phyloP scores from a whole-genome alignment of 2,329 filamentous ascomycete species.

The Talaromyces sp. region DNA sequence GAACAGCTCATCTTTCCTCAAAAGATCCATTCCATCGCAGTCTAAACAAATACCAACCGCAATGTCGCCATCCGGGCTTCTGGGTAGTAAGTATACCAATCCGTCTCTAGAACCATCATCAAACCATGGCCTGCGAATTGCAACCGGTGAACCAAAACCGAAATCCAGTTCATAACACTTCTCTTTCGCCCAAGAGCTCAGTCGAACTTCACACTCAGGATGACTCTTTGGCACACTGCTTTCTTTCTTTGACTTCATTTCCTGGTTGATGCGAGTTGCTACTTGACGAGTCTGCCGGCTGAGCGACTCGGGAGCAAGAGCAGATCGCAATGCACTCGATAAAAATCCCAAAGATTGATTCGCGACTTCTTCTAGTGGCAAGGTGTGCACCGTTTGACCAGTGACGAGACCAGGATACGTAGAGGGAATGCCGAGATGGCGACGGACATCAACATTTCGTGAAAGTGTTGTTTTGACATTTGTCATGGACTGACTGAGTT shows the following conservation, averaged over 20 bases:
- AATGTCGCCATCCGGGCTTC: conserved; percentile 42
- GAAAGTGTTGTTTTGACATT: conserved; percentile 33
- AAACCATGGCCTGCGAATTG: conserved; percentile 50
- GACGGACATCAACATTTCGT: conserved; percentile 51
- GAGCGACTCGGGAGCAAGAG: conserved; percentile 37
- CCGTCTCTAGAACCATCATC: conserved; percentile 40
- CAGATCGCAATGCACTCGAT: conserved; percentile 40
- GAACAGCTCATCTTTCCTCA: conserved; percentile 46
- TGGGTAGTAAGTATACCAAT: conserved; percentile 52
- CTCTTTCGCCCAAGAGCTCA: conserved; percentile 55
- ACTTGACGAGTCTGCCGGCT: conserved; percentile 40
- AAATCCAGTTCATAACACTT: conserved; percentile 49
- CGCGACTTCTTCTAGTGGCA: conserved; percentile 29
- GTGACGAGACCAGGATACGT: conserved; percentile 50
- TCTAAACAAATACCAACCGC: conserved; percentile 45
- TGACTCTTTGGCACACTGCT: conserved; percentile 36
- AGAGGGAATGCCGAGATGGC: conserved; percentile 39
- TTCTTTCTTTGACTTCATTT: background rate
- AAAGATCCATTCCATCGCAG: conserved; percentile 46
- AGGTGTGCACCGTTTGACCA: conserved; percentile 45
- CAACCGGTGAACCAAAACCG: conserved; percentile 46
- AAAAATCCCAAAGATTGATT: conserved; percentile 33
- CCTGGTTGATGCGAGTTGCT: conserved; percentile 32
- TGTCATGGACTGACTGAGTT: background rate
- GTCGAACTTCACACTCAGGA: conserved; percentile 44